Base-by-base conservation (phyloP, 306 rosid species). In the Abrus precatorius region DNA sequence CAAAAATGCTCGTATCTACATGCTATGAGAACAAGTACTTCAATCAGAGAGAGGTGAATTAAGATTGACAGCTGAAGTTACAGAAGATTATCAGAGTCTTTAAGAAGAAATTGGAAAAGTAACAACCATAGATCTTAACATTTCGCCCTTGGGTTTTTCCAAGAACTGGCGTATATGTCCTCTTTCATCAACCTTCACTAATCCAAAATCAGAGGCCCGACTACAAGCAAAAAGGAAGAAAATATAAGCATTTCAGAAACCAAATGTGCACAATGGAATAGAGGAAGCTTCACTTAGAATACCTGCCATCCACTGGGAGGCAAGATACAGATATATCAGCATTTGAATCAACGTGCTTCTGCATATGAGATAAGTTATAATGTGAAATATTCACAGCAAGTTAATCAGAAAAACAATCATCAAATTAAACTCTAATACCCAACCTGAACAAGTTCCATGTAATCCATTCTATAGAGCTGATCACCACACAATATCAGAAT, bases 401-500 rank as follows among this genome's bases (percentile, higher is more conserved):
- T 34, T 57, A 65, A 74, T 68, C 49, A 54, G 52, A 0, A 83
- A 83, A 80, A 20, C 20, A 76, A 8, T 4, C 0, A 38, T 54
- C 59, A 48, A 57, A 29, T 30, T 76, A 76, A 52, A 14, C 49
- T 45, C 43, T 20, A 36, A 60, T 55, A 57, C 75, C 75, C 45
- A 47, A 84, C 88, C 90, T 79, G 78, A 49, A 87, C 80, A 65
- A 87, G 72, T 67, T 87, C 86, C 88, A 75, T 87, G 78, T 87
- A 87, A 67, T 87, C 90, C 90, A 87, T 84, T 79, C 88, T 74
- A 84, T 87, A 87, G 11, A 87, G 86, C 69, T 87, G 90, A 75
- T 84, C 90, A 11, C 90, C 90, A 52, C 90, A 87, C 83, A 87
- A 66, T 82, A 87, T 84, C 78, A 87, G 69, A 77, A 87, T 38